Conservation (phyloP, 2,329 filamentous ascomycete genomes). For the Westerdykella sp. region DNA sequence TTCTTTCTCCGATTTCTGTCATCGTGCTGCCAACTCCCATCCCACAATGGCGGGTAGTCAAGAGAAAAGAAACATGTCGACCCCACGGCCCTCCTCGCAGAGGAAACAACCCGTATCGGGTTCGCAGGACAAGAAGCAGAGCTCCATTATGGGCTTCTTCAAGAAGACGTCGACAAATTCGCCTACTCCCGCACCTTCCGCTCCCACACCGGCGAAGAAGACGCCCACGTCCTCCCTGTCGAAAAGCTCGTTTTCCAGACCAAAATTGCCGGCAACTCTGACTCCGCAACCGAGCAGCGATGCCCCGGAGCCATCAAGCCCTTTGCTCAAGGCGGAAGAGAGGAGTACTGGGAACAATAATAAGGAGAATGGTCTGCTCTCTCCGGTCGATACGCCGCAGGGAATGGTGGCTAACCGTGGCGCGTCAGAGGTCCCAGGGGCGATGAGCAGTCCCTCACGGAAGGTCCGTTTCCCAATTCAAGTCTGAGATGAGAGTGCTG, state of each 20-base stretch:
- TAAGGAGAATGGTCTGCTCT: constrained; percentile 48
- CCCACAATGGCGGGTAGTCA: constrained; percentile 40
- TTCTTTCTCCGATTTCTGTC: neutral
- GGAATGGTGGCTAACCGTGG: constrained; percentile 40
- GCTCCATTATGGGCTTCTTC: constrained; percentile 75
- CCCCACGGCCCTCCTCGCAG: constrained; percentile 37
- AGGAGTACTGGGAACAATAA: constrained; percentile 44
- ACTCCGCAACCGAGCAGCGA: constrained; percentile 82
- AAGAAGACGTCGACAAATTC: constrained; percentile 53
- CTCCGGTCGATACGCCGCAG: constrained; percentile 32
- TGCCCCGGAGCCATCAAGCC: constrained; percentile 59
- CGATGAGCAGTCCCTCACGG: constrained; percentile 67
- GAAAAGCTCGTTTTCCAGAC: constrained; percentile 30
- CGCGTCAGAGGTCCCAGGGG: constrained; percentile 39
- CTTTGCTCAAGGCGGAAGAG: constrained; percentile 56
- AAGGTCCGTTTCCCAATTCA: constrained; percentile 55
- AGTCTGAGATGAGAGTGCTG: constrained; percentile 2
- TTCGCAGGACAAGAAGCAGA: constrained; percentile 55
- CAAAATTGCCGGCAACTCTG: constrained; percentile 41
- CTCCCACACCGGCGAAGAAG: constrained; percentile 20
- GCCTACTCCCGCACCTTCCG: constrained; percentile 36
- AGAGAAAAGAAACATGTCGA: constrained; percentile 44
- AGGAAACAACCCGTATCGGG: constrained; percentile 43
- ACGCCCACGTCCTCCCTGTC: constrained; percentile 20
- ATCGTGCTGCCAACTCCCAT: neutral